Percentiles rank a stretch among this genome's conserved stretches.
These are phyloP conservation scores for Thinopyrum elongatum DNA, from an alignment of 176 grass and related monocot species.

Conservation along the genomic window DNA sequence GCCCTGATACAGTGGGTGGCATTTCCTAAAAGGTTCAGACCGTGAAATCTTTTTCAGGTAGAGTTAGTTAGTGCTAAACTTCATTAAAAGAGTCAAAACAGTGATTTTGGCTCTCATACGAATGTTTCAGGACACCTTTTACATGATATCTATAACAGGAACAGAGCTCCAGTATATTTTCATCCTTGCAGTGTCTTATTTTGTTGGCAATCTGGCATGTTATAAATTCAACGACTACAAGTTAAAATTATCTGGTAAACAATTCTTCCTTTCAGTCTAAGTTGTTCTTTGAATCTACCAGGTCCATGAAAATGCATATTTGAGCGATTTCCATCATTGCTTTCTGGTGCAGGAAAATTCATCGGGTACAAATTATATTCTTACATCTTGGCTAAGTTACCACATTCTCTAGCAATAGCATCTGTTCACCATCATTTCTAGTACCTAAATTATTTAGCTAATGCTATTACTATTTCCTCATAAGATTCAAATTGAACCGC, in stretches of 20 bases:
- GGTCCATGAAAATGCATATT: constrained; percentile 97
- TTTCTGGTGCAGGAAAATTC: constrained; percentile 68
- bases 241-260: not conserved
- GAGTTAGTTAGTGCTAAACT: too few species aligned
- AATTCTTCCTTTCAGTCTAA: constrained; percentile 2
- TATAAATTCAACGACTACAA: constrained; percentile 8
- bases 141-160: not conserved
- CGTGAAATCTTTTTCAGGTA: too few species aligned
- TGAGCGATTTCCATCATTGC: constrained; percentile 94
- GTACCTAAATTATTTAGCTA: not conserved
- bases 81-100: too few species aligned
- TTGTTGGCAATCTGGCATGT: not conserved
- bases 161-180: not conserved
- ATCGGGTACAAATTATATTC: constrained; percentile 44
- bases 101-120: not conserved
- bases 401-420: not conserved
- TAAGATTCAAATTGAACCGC: not conserved
- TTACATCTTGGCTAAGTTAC: constrained; percentile 9
- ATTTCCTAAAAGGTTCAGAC: too few species aligned
- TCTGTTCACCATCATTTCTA: not conserved
- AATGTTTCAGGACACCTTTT: not conserved
- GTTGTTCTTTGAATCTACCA: constrained; percentile 29
- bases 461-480: not conserved
- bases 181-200: not conserved
- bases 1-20: too few species aligned